Conservation (phyloP, 208 protist species). For the Lotmaria passim region DNA sequence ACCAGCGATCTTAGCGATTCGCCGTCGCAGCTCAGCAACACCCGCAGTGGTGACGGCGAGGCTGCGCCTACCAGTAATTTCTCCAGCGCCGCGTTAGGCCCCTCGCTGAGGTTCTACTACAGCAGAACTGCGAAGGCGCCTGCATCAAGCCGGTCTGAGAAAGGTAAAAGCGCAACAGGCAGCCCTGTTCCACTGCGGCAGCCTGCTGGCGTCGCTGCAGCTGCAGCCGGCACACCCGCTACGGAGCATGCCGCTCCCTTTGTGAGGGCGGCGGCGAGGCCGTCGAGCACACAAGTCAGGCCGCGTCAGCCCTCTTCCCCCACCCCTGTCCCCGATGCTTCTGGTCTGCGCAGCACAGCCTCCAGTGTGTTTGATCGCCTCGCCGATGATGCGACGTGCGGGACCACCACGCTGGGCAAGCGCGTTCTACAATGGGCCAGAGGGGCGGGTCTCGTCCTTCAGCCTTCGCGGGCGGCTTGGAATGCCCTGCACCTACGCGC, state of each 20-base stretch:
- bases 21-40: not conserved
- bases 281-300: too few relatives aligned
- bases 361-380: constrained; percentile 17
- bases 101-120: not conserved
- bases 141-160: too few relatives aligned
- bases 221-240: too few relatives aligned
- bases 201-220: too few relatives aligned
- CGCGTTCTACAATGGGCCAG: constrained; percentile 37
- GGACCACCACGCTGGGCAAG: constrained; percentile 23
- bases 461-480: constrained; percentile 7
- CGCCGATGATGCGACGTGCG: constrained; percentile 3
- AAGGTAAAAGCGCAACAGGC: too few relatives aligned
- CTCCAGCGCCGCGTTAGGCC: not conserved
- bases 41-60: too few relatives aligned
- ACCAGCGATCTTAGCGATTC: not conserved
- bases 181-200: too few relatives aligned
- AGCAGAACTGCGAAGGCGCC: too few relatives aligned
- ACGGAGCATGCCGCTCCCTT: too few relatives aligned
- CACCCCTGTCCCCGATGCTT: too few relatives aligned
- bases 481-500: constrained; percentile 3
- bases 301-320: too few relatives aligned
- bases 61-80: not conserved
- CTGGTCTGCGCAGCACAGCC: not conserved
- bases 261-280: too few relatives aligned
- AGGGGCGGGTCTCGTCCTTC: constrained; percentile 23